Evolutionary conservation across 306 rosid genomes (phyloP).

Genomic region (Vigna unguiculata): DNA sequence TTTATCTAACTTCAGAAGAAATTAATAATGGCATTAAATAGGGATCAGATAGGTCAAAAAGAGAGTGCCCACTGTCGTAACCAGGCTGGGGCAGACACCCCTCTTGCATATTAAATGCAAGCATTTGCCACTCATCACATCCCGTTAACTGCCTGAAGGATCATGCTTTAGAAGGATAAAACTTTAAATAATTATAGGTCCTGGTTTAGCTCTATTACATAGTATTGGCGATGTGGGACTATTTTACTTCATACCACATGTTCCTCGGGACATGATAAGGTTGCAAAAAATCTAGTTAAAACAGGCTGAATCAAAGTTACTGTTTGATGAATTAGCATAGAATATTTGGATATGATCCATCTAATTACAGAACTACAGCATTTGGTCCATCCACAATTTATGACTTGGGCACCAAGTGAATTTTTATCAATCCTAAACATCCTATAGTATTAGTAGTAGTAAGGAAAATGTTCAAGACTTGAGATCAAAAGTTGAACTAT

Average conservation of each 20-base stretch:
- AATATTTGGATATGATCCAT: not conserved
- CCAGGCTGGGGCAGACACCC: conserved; percentile 84
- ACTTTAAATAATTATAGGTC: not conserved
- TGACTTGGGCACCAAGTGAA: not conserved
- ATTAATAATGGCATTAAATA: too few relatives aligned
- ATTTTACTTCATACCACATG: too few relatives aligned
- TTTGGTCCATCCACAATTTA: not conserved
- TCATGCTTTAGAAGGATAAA: fast-evolving
- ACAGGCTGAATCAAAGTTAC: too few relatives aligned
- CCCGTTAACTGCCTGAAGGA: conserved; percentile 94
- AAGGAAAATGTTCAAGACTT: not conserved
- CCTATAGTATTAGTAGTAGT: not conserved
- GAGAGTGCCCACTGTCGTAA: conserved; percentile 83
- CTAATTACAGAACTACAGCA: not conserved
- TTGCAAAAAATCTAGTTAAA: too few relatives aligned
- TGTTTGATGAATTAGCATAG: not conserved
- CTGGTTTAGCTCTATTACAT: not conserved
- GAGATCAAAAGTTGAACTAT: too few relatives aligned
- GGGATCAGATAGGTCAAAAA: conserved; percentile 78
- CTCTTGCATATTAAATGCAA: conserved; percentile 52
- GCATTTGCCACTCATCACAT: conserved; percentile 73
- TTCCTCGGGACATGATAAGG: too few relatives aligned
- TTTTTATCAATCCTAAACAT: not conserved
- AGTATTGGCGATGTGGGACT: not conserved
- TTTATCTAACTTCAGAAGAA: too few relatives aligned